These are phyloP conservation scores for Populus hybrid DNA, from an alignment of 441 rosid genomes.

Conservation along the genomic window DNA sequence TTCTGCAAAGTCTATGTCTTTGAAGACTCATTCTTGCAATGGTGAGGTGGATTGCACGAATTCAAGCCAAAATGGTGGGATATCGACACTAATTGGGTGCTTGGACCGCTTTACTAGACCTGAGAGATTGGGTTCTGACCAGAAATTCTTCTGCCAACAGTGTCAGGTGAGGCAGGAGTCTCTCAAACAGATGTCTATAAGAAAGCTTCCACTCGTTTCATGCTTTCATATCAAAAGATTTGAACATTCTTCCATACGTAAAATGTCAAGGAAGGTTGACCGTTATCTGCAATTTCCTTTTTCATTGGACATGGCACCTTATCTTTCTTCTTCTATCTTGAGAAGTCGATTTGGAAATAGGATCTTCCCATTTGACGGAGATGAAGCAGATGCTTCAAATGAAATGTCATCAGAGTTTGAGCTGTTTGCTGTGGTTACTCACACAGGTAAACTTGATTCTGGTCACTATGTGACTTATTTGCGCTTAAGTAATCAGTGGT, in stretches of 20 bases:
- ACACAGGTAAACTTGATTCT: slow-evolving; percentile 62
- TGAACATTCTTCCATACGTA: slow-evolving; percentile 59
- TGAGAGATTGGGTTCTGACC: slow-evolving; percentile 74
- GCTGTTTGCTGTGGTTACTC: slow-evolving; percentile 72
- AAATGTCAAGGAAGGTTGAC: slow-evolving; percentile 69
- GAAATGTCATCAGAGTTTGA: slow-evolving; percentile 63
- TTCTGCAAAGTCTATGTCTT: slow-evolving; percentile 28
- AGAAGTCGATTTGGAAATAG: slow-evolving; percentile 67
- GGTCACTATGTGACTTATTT: slow-evolving; percentile 72
- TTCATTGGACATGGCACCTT: slow-evolving; percentile 66
- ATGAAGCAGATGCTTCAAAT: slow-evolving; percentile 48
- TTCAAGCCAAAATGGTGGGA: slow-evolving; percentile 34
- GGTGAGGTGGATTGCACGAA: slow-evolving; percentile 40
- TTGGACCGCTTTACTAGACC: slow-evolving; percentile 66
- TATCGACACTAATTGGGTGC: slow-evolving; percentile 61
- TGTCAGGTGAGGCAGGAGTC: slow-evolving; percentile 75
- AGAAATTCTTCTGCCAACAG: slow-evolving; percentile 77
- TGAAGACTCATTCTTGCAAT: slow-evolving; percentile 42
- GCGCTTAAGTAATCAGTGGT: slow-evolving; percentile 65
- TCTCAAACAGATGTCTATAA: slow-evolving; percentile 74
- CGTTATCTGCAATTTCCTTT: slow-evolving; percentile 71
- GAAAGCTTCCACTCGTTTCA: slow-evolving; percentile 69
- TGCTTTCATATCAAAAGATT: slow-evolving; percentile 80
- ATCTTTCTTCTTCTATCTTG: slow-evolving; percentile 69
- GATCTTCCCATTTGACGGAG: slow-evolving; percentile 59